Evolutionary conservation across 768 basidiomycete species (phyloP), one percentile per base, ranked within the genome.

Genomic region (Termitomyces sp.): DNA sequence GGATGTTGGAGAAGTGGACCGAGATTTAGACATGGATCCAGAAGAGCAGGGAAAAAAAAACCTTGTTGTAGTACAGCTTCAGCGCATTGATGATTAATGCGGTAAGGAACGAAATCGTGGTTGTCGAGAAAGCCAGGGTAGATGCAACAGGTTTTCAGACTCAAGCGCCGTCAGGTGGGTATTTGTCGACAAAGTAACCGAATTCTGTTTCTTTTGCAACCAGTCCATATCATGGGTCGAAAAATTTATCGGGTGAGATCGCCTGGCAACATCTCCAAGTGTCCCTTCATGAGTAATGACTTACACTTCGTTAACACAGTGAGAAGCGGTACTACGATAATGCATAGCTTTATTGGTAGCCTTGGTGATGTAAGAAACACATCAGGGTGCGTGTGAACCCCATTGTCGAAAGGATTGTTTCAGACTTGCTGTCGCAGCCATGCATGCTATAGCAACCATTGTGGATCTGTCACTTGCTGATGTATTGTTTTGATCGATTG

Each of bases 21-120:
- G 76, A 58, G 78, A 79, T 65, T 73, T 72, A 69, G 79, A 78
- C 81, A 81, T 82, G 67, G 79, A 79, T 71, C 65, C 65, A 68
- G 65, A 65, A 64, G 61, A 60, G 63, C 61, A 64, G 58, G 59
- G 62, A 69, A 63, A 63, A 69, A 63, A 63, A 72, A 71, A 70
- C 74, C 67, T 67, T 68, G 69, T 75, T 73, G 72, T 69, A 72
- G 41, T n/a, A 42, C 41, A 42, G 69, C 67, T 72, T 78, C 76
- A 76, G 70, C 67, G 69, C 78, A 80, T 81, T 71, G 66, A 70
- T 72, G 70, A 67, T 67, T 58, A 61, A 53, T 49, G 46, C 60
- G 58, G 58, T 60, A 69, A 72, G 55, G 72, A 70, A 61, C 64
- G 60, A 68, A 66, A 46, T 49, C 50, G 50, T 63, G 58, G 62